These are phyloP conservation scores for Chlorella ohadii DNA, from an alignment of 139 green algal species.

Conservation along the genomic window DNA sequence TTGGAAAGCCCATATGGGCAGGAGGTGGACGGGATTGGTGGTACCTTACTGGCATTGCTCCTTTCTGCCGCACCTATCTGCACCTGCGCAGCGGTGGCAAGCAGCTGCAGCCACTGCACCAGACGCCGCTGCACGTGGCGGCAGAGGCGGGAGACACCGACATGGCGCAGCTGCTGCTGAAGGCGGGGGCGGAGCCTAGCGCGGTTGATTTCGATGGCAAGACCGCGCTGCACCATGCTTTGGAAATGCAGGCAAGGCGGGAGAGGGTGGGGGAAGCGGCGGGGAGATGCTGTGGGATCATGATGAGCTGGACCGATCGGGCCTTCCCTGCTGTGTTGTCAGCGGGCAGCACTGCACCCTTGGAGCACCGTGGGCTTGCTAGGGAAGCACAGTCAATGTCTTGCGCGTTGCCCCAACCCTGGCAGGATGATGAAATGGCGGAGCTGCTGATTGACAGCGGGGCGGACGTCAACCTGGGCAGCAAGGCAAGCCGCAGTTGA, in stretches of 20 bases:
- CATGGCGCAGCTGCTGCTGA: constrained; percentile 31
- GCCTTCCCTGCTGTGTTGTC: too few species aligned
- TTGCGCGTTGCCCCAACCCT: background rate
- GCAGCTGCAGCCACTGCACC: constrained; percentile 60
- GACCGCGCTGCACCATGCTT: constrained; percentile 59
- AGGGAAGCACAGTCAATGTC: background rate
- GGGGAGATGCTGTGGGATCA: too few species aligned
- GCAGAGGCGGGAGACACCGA: constrained; percentile 46
- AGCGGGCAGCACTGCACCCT: too few species aligned
- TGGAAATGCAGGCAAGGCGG: constrained; percentile 45
- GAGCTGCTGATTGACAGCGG: constrained; percentile 48
- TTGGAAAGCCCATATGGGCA: too few species aligned
- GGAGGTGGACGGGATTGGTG: too few species aligned
- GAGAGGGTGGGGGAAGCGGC: too few species aligned
- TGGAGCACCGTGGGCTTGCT: background rate
- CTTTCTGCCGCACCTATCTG: too few species aligned
- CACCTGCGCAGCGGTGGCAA: constrained; percentile 2
- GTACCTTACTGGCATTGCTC: too few species aligned
- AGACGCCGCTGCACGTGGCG: constrained; percentile 55
- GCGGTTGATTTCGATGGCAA: constrained; percentile 60
- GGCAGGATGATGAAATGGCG: constrained; percentile 39
- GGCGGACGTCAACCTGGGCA: constrained; percentile 55
- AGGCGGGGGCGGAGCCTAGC: constrained; percentile 35
- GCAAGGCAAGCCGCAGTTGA: constrained; percentile 8
- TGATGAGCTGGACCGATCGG: too few species aligned